A percentile compares a stretch with the other conserved stretches of the same genome.
Evolutionary conservation across 2,329 filamentous ascomycete genomes (phyloP).

Genomic region (Pseudogymnoascus sp.): DNA sequence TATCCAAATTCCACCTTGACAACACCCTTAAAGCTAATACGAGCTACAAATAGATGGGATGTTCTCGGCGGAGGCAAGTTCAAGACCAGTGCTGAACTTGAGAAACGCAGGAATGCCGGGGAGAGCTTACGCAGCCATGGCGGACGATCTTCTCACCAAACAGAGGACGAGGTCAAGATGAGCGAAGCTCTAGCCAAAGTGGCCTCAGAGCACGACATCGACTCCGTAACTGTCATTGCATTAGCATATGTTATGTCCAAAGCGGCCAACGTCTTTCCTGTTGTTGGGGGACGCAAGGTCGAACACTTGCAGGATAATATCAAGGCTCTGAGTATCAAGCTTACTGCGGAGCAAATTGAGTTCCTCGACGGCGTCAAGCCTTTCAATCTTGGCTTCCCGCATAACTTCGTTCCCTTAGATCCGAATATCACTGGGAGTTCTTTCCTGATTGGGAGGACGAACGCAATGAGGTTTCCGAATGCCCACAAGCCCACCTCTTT

Average conservation of each 20-base stretch:
- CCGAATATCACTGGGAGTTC: neutral
- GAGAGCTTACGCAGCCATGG: constrained; percentile 23
- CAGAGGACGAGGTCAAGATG: constrained; percentile 42
- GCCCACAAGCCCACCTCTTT: neutral
- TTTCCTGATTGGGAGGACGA: neutral
- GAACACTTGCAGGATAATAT: constrained; percentile 65
- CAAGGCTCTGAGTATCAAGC: constrained; percentile 52
- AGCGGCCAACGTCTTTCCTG: constrained; percentile 63
- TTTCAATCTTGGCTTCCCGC: constrained; percentile 61
- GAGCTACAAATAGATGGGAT: constrained; percentile 35
- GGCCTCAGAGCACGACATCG: constrained; percentile 44
- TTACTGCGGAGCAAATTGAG: constrained; percentile 54
- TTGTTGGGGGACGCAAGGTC: constrained; percentile 61
- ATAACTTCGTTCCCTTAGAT: neutral
- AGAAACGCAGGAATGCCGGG: constrained; percentile 27
- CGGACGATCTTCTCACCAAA: constrained; percentile 28
- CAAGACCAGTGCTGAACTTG: constrained; percentile 26
- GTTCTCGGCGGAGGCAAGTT: constrained; percentile 42
- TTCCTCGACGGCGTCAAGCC: constrained; percentile 54
- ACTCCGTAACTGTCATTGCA: constrained; percentile 54
- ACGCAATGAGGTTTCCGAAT: neutral
- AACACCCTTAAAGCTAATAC: neutral
- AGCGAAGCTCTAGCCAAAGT: constrained; percentile 40
- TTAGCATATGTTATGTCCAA: constrained; percentile 69
- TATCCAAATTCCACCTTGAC: neutral